Evolutionary conservation across 345 rosid species (phyloP), one percentile per base, ranked within the genome.

Genomic region (Citrus trifoliata): DNA sequence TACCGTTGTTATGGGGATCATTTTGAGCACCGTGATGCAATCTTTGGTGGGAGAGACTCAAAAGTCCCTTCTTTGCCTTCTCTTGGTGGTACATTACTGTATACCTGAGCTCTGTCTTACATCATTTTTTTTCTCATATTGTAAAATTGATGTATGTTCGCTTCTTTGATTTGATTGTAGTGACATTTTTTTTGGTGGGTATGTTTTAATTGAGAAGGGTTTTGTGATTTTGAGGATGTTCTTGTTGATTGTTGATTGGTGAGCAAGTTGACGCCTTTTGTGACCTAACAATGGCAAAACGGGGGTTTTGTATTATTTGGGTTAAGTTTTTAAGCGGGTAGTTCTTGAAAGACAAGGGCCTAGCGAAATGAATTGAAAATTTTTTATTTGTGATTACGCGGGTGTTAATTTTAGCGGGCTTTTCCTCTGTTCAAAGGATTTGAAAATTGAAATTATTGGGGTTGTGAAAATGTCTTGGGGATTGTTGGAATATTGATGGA

Each of bases 61-160:
- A 10, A 59, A 74, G 21, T 38, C 68, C 8, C 59, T 75, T 63
- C 60, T 63, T 75, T 27, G 78, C 60, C 70, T 63, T 75, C 21
- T 46, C 28, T 63, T 75, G 67, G 1, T 21, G 78, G 78, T 64
- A 75, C 71, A 64, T 48, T 75, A 56, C 19, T 16, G 14, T 63
- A 9, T 25, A 2, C 25, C 1, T 30, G 4, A 19, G 4, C 21
- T 12, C 46, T 28, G 28, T 48, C 71, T 75, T 22, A 21, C 12
- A 21, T 32, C 32, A 33, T 14, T 72, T 21, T 72, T 5, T 4
- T 64, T 24, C 12, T 28, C 7, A 30, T 42, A 4, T 21, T 59
- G 67, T 33, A 55, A 51, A 48, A 28, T 73, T 37, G 67, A 22
- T 10, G 19, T 12, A 2, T 32, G 1, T 56, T 21, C 21, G 10